Conservation (phyloP, 345 rosid genomes). For the Euphorbia tirucalli region DNA sequence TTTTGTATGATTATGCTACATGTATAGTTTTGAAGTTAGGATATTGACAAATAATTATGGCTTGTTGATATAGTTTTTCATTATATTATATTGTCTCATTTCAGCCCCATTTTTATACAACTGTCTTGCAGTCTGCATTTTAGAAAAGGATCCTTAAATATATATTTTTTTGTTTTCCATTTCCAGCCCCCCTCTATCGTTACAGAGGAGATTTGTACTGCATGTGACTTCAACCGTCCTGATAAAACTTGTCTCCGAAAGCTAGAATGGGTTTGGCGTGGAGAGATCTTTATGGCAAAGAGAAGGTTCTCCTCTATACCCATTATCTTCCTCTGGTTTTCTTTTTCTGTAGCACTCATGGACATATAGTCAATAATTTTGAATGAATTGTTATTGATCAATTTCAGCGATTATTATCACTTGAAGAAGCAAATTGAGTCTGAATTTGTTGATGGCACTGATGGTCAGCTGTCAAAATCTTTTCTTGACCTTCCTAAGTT, state of each 20-base stretch:
- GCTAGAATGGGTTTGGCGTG: constrained; percentile 99
- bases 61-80: not conserved
- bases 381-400: constrained; percentile 14
- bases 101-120: not conserved
- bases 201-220: constrained; percentile 86
- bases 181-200: constrained; percentile 93
- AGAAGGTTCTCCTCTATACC: constrained; percentile 51
- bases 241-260: constrained; percentile 87
- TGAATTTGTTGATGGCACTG: constrained; percentile 64
- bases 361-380: constrained; percentile 20
- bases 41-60: not conserved
- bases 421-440: constrained; percentile 93
- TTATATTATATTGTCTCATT: not conserved
- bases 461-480: constrained; percentile 61
- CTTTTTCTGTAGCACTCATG: constrained; percentile 16
- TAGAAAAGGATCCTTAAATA: not conserved
- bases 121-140: not conserved
- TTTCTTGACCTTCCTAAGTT: constrained; percentile 81
- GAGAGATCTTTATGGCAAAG: constrained; percentile 82
- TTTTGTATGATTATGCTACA: not conserved
- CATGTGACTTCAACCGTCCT: constrained; percentile 96
- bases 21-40: not conserved
- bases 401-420: constrained; percentile 85
- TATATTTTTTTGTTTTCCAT: constrained; percentile 22
- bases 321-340: constrained; percentile 5